phyloP scores from a whole-genome alignment of 768 basidiomycete species.

The Mrakia gelida region DNA sequence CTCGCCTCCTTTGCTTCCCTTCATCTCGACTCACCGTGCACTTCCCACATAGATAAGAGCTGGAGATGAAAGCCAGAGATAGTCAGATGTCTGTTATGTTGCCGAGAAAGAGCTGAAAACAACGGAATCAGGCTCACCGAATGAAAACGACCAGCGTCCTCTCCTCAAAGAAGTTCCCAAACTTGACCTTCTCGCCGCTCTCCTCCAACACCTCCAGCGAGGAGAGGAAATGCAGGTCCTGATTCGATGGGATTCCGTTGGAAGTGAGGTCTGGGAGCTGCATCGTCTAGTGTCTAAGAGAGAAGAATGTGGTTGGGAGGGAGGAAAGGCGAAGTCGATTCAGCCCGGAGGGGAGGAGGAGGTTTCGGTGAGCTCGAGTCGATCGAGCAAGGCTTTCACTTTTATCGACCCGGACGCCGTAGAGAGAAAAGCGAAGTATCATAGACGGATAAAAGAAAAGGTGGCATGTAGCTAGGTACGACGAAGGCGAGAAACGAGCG shows the following conservation, averaged over 20 bases:
- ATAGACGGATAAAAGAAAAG: too few species aligned
- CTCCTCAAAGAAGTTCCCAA: slow-evolving; percentile 54
- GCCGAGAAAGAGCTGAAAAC: background rate
- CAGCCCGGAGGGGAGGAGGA: too few species aligned
- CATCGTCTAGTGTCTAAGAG: background rate
- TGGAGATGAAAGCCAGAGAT: background rate
- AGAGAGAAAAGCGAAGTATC: too few species aligned
- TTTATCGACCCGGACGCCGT: too few species aligned
- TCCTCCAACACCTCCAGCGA: slow-evolving; percentile 49
- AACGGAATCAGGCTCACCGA: slow-evolving; percentile 39
- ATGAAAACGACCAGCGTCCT: slow-evolving; percentile 63
- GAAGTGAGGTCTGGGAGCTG: background rate
- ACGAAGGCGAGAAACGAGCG: too few species aligned
- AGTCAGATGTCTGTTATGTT: background rate
- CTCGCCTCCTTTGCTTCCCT: background rate
- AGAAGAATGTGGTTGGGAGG: too few species aligned
- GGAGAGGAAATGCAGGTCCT: background rate
- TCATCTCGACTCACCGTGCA: background rate
- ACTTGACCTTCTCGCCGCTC: slow-evolving; percentile 51
- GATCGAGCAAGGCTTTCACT: too few species aligned
- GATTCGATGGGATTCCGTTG: slow-evolving; percentile 4
- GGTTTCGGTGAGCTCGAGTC: too few species aligned
- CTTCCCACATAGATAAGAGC: background rate
- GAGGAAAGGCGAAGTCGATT: too few species aligned
- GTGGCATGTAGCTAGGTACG: too few species aligned